Evolutionary conservation across 2,329 filamentous ascomycete species (phyloP), one percentile per base, ranked within the genome.

Genomic region (Coniochaeta prunicola): DNA sequence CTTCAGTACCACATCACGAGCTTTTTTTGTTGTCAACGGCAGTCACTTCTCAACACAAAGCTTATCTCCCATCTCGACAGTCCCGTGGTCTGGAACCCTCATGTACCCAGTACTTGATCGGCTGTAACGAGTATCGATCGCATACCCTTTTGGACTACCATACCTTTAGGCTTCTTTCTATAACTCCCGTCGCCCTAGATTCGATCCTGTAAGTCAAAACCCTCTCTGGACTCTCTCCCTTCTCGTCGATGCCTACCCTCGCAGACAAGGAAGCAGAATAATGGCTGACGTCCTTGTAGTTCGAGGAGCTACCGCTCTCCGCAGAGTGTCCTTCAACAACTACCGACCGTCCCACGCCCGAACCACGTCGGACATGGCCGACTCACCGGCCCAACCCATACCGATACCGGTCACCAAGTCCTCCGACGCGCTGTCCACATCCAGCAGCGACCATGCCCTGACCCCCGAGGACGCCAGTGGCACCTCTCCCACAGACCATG

Each of bases 351-450:
- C 69, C 54, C 71, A 72, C 56, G 67, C 65, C 53, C 71, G 66
- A 53, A 73, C 72, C 15, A 67, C 75, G 53, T 66, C 69, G 65
- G 73, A 78, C 58, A 80, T 80, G 78, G 73, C 75, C 36, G 73
- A 76, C 58, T 63, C 66, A 57, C 71, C 67, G n/a, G 59, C 59
- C 53, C 66, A 62, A 8, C 69, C 73, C 28, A 70, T 72, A 59
- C 64, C 74, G 21, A 72, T 74, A 63, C 69, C 73, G 26, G 65
- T 65, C 53, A 62, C 65, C 59, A 75, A 69, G 61, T 75, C 72
- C 36, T 74, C 77, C 26, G 70, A 68, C 40, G 66, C 68, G 17
- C 69, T 70, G 48, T 75, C 74, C 31, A 50, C 45, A 50, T 26
- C 21, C n/a, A 50, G 45, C 59, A 78, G 77, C 65, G 79, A 80